phyloP scores from a whole-genome alignment of 805 yeast genomes.

The Yamadazyma paraphyllophila region DNA sequence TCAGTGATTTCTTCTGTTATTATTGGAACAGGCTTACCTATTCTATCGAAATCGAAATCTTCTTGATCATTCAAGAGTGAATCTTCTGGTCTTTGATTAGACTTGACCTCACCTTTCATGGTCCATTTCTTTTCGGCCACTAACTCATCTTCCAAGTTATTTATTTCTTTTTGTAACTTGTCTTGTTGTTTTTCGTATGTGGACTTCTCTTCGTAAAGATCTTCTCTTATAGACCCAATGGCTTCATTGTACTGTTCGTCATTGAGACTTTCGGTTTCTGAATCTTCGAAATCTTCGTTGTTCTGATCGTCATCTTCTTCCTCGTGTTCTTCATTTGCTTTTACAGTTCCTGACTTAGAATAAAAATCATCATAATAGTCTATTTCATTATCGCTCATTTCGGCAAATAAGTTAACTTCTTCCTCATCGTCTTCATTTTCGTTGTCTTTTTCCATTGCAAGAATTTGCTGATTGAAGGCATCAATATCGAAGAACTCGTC shows the following conservation, averaged over 20 bases:
- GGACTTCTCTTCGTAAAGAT: conserved; percentile 58
- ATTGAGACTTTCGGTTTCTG: conserved; percentile 33
- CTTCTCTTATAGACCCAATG: conserved; percentile 59
- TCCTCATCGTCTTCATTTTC: conserved; percentile 31
- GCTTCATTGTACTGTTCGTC: conserved; percentile 65
- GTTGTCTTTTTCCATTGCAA: conserved; percentile 48
- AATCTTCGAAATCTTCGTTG: conserved; percentile 37
- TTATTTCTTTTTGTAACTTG: conserved; percentile 73
- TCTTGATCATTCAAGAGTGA: conserved; percentile 69
- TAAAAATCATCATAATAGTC: conserved; percentile 68
- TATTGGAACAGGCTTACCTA: conserved; percentile 93
- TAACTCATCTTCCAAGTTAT: conserved; percentile 77
- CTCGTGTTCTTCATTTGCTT: conserved; percentile 18
- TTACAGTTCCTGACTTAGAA: conserved; percentile 24
- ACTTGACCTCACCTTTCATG: conserved; percentile 86
- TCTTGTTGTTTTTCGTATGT: conserved; percentile 82
- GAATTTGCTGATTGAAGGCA: conserved; percentile 73
- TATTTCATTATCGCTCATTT: conserved; percentile 52
- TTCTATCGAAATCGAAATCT: conserved; percentile 85
- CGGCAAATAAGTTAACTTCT: conserved; percentile 37
- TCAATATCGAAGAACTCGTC: conserved; percentile 85
- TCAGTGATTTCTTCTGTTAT: conserved; percentile 88
- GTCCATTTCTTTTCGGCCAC: conserved; percentile 93
- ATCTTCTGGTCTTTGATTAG: conserved; percentile 79
- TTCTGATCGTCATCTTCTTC: conserved; percentile 9